Conservation (phyloP, 2,329 filamentous ascomycete species). For the Venturia asperata region DNA sequence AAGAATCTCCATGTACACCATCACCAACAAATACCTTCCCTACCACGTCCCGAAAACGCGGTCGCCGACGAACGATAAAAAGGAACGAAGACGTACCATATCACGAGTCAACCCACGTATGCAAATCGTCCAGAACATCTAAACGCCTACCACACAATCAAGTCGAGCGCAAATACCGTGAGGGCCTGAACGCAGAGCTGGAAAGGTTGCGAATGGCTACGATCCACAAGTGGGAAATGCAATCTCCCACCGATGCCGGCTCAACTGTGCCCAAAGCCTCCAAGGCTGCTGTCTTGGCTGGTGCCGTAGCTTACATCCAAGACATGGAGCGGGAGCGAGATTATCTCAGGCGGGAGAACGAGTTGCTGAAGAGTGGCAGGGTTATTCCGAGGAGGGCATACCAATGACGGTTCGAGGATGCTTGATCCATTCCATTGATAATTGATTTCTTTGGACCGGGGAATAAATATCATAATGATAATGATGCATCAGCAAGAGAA, state of each 20-base stretch:
- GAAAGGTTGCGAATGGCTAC: slow-evolving; percentile 28
- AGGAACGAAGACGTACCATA: neutral
- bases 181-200: slow-evolving; percentile 30
- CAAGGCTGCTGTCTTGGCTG: slow-evolving; percentile 41
- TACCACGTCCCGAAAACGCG: neutral
- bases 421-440: neutral
- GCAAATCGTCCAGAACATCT: neutral
- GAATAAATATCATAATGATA: neutral
- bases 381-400: neutral
- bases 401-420: neutral
- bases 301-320: slow-evolving; percentile 41
- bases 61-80: neutral
- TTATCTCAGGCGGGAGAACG: slow-evolving; percentile 7
- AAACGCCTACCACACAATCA: slow-evolving; percentile 31
- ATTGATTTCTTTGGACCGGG: neutral
- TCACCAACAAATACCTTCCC: neutral
- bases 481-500: neutral
- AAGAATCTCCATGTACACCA: neutral
- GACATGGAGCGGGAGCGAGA: slow-evolving; percentile 36
- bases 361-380: neutral
- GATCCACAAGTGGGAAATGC: slow-evolving; percentile 21
- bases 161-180: slow-evolving; percentile 30
- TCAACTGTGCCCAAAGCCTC: slow-evolving; percentile 33
- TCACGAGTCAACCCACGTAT: neutral
- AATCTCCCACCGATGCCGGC: slow-evolving; percentile 14